These are phyloP conservation scores for Gaeumannomyces tritici DNA, from an alignment of 2,329 filamentous ascomycete species.

Conservation along the genomic window DNA sequence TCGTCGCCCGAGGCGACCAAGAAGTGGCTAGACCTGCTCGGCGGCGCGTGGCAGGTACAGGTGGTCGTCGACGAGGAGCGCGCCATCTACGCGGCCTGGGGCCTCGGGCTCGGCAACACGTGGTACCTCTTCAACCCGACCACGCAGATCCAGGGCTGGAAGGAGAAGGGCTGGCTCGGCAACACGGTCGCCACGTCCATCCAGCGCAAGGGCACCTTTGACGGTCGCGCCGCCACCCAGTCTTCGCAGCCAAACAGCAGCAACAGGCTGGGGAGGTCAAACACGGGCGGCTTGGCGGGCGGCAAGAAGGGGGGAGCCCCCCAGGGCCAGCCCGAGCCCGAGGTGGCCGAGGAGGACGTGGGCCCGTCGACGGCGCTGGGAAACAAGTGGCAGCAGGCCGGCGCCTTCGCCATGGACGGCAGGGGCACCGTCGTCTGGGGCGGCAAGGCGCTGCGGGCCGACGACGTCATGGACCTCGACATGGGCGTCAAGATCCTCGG, in stretches of 20 bases:
- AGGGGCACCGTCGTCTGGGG: constrained; percentile 40
- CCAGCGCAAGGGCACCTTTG: constrained; percentile 21
- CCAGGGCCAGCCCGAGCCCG: constrained; percentile 11
- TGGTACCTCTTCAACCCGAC: constrained; percentile 45
- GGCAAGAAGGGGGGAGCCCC: constrained; percentile 2
- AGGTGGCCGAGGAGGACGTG: constrained; percentile 12
- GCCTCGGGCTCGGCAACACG: constrained; percentile 38
- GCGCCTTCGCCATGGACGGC: constrained; percentile 40
- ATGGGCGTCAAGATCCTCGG: constrained; percentile 25
- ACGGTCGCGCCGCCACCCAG: constrained; percentile 23
- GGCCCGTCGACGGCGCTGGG: constrained; percentile 36
- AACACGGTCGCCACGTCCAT: constrained; percentile 38
- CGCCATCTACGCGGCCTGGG: constrained; percentile 49
- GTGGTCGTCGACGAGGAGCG: constrained; percentile 47
- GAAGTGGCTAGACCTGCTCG: constrained; percentile 47
- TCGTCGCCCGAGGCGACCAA: constrained; percentile 44
- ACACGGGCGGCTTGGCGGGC: not conserved
- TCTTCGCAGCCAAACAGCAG: constrained; percentile 2
- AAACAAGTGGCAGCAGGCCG: constrained; percentile 47
- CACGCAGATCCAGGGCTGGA: constrained; percentile 41
- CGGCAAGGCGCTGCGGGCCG: constrained; percentile 34
- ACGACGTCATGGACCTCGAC: constrained; percentile 46
- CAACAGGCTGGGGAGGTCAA: constrained; percentile 6
- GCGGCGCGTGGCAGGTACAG: constrained; percentile 46
- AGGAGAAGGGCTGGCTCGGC: constrained; percentile 45